Base-by-base conservation (phyloP, 768 basidiomycete species). In the Paxillus ammoniavirescens region DNA sequence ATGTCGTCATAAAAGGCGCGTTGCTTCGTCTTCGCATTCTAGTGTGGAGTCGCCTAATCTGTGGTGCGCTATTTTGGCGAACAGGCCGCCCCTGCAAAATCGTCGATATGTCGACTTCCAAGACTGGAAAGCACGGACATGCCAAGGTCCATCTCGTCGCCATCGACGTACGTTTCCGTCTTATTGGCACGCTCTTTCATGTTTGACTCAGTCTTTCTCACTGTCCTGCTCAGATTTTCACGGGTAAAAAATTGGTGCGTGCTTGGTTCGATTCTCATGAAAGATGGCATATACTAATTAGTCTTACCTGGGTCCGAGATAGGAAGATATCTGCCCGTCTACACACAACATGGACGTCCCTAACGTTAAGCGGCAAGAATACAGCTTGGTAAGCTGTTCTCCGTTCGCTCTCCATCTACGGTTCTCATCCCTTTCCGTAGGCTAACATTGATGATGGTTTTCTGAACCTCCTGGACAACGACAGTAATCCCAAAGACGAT, bases 271-370 rank as follows among this genome's bases (percentile, higher is more conserved):
- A 42, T 42, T 42, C 45, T 42, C 26, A 17, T 13, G n/a, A 10
- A 14, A 10, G 17, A 26, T 4, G 7, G 10, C 23, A 10, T 30
- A 12, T 8, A 12, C 17, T 30, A n/a, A 54, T 56, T 46, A 15
- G 58, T 49, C 2, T 31, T 17, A 48, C 59, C 30, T 51, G 54
- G 33, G 33, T 31, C 40, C 17, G 37, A 36, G 57, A 75, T 70
- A 92, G 89, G 91, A 93, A 83, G 91, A 92, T 81, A 91, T 93
- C 73, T 91, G 72, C 64, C 93, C 93, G 65, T 96, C 93, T 69
- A 99, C 96, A 72, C 97, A 99, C 84, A 99, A 99, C 81, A 94
- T 99, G 92, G 95, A 98, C 63, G 96, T 97, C 66, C 96, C 96
- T 73, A 91, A 97, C 76, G 93, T 99, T 70, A 57, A 28, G 46